Evolutionary conservation across 768 basidiomycete species (phyloP).

Genomic region (Pholiota molesta): DNA sequence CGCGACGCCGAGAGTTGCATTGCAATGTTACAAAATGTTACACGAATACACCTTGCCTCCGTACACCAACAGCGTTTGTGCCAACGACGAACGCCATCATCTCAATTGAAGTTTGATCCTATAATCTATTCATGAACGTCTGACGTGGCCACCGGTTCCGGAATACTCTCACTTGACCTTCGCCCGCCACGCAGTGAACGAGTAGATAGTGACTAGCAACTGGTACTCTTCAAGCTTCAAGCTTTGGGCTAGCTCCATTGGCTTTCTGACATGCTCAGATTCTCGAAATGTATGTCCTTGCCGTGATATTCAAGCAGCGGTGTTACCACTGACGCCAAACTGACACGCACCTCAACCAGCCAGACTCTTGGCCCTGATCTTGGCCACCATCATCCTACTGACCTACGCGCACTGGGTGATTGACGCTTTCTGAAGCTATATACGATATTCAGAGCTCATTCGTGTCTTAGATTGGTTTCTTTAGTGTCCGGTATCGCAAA

Average conservation of each 20-base stretch:
- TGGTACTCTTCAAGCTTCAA: no score
- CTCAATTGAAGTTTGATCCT: no score
- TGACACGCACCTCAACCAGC: not conserved
- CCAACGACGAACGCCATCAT: no score
- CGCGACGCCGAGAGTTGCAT: no score
- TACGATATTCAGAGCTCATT: not conserved
- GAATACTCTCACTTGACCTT: no score
- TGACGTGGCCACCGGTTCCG: no score
- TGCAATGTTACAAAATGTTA: no score
- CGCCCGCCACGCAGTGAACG: no score
- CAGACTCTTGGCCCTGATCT: not conserved
- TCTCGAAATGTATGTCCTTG: not conserved
- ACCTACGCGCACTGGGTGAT: not conserved
- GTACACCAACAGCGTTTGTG: no score
- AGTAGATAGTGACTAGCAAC: no score
- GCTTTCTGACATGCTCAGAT: not conserved
- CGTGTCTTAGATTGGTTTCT: not conserved
- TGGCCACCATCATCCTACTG: not conserved
- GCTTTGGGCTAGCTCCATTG: not conserved
- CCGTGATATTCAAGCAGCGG: not conserved
- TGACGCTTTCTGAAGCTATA: not conserved
- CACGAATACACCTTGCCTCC: no score
- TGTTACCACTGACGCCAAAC: not conserved
- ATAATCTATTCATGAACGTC: no score
- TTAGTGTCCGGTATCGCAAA: slow-evolving; percentile 1